Percentiles rank a stretch among this genome's conserved stretches.
Evolutionary conservation across 306 rosid species (phyloP).

Genomic region (Vigna unguiculata): DNA sequence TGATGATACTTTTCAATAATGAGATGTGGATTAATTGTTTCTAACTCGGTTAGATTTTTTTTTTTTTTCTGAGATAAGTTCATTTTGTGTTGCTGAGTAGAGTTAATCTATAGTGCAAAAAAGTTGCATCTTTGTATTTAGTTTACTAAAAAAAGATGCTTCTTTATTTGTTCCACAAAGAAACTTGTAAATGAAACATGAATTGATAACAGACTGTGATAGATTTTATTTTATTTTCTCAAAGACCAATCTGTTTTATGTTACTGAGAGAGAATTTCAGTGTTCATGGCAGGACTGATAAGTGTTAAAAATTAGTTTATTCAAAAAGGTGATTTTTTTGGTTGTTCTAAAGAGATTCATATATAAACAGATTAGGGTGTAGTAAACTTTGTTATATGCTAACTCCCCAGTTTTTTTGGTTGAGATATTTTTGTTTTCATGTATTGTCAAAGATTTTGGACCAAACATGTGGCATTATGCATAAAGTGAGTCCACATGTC

Average conservation of each 20-base stretch:
- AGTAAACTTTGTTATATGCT: background rate
- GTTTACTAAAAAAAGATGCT: background rate
- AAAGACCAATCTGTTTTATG: too few relatives aligned
- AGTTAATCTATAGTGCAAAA: background rate
- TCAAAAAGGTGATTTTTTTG: background rate
- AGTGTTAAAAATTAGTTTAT: background rate
- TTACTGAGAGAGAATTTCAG: background rate
- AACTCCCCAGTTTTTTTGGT: background rate
- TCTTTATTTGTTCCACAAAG: background rate
- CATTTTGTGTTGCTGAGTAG: background rate
- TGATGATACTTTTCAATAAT: background rate
- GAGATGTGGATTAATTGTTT: background rate
- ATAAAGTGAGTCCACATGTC: conserved; percentile 14
- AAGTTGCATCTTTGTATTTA: background rate
- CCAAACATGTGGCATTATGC: background rate
- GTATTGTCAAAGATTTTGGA: background rate
- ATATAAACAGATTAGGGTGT: background rate
- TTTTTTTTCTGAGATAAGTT: too few relatives aligned
- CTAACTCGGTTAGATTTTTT: background rate
- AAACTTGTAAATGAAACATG: background rate
- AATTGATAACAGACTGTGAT: background rate
- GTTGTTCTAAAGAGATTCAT: background rate
- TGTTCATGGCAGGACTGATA: background rate
- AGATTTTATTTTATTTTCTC: too few relatives aligned
- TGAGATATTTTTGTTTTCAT: background rate